A percentile compares a stretch with the other conserved stretches of the same genome.
Conservation (phyloP, 345 rosid genomes). For the Corymbia maculata region DNA sequence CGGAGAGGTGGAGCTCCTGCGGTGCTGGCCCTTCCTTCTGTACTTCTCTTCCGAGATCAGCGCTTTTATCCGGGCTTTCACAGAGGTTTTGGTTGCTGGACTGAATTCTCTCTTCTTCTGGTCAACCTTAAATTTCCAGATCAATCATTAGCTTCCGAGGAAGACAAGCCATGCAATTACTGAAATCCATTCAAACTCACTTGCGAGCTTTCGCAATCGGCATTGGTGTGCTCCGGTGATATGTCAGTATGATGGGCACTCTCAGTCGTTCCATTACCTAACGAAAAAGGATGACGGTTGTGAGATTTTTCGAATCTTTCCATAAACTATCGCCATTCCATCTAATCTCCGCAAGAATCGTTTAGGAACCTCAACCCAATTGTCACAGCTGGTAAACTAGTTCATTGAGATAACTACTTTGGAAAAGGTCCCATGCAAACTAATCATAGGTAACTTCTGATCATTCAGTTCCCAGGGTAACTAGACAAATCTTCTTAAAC, state of each 20-base stretch:
- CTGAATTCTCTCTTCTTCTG: constrained; percentile 16
- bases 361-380: background rate
- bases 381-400: background rate
- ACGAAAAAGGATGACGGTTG: background rate
- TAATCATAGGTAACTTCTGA: background rate
- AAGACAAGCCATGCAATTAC: background rate
- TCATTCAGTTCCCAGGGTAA: background rate
- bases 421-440: background rate
- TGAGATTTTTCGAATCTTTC: background rate
- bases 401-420: background rate
- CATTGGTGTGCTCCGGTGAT: background rate
- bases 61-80: constrained; percentile 50
- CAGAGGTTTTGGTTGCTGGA: constrained; percentile 35
- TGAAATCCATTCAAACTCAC: background rate
- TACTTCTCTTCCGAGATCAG: constrained; percentile 43
- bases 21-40: constrained; percentile 45
- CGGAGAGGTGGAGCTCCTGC: constrained; percentile 42
- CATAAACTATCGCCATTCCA: background rate
- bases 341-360: background rate
- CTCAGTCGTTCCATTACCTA: background rate
- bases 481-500: background rate
- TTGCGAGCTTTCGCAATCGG: background rate
- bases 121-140: constrained; percentile 12
- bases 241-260: background rate
- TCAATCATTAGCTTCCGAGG: background rate